Conservation (phyloP, 2,329 filamentous ascomycete genomes). For the Blumeriella jaapii region DNA sequence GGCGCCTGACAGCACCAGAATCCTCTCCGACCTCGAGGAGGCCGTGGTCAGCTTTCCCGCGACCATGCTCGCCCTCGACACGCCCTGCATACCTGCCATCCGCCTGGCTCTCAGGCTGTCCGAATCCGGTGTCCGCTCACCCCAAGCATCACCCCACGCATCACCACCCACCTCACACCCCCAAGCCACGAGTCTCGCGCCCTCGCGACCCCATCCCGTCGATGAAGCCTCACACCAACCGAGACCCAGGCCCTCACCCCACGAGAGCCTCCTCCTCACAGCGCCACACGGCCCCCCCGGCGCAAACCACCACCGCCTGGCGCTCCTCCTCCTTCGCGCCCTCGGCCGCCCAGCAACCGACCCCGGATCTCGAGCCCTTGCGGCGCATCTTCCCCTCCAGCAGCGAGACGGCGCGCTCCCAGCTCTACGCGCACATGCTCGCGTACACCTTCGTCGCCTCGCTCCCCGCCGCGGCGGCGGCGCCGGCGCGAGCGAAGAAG, state of each 20-base stretch:
- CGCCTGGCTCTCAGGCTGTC: constrained; percentile 5
- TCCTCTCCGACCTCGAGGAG: constrained; percentile 16
- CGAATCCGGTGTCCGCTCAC: neutral
- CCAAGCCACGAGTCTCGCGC: no score
- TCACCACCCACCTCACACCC: no score
- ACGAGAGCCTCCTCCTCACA: neutral
- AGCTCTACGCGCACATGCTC: constrained; percentile 23
- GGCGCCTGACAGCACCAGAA: neutral
- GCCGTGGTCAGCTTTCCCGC: constrained; percentile 14
- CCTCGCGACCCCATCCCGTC: neutral
- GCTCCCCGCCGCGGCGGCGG: neutral
- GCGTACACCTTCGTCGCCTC: constrained; percentile 17
- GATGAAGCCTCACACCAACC: neutral
- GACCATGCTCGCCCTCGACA: constrained; percentile 14
- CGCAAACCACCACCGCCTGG: neutral
- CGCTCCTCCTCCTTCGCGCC: constrained; percentile 5
- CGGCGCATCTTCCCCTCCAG: constrained; percentile 21
- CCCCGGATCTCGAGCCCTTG: constrained; percentile 15
- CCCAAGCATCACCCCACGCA: no score
- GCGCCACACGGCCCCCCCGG: neutral
- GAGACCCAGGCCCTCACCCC: neutral
- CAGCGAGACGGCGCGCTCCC: constrained; percentile 11
- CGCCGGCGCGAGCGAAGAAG: neutral
- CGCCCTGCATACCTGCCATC: constrained; percentile 16
- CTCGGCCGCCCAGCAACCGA: neutral